Evolutionary conservation across 495 filamentous ascomycete species (phyloP), one percentile per base, ranked within the genome.

Genomic region (Paragyromitra xinjiangensis): DNA sequence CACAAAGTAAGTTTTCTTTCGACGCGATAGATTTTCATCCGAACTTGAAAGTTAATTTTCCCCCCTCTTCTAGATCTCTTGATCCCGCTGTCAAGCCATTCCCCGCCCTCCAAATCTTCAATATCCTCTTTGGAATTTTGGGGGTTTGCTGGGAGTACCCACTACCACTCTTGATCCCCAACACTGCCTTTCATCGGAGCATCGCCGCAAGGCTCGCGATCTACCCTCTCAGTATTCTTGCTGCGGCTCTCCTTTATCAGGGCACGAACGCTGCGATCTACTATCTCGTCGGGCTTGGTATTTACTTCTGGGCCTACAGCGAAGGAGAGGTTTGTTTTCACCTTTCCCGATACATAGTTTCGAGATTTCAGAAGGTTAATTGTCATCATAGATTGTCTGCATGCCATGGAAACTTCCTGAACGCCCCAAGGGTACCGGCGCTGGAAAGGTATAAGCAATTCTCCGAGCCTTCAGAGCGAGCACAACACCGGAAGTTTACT

Each of bases 291-390:
- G 96, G 93, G 0, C 89, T 96, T 82, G 89, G 82, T 3, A 92
- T 94, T 4, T 99, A 97, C 82, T 98, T 98, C 81, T 98, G 95
- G 94, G 96, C 92, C 0, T 98, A 95, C 80, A 94, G 90, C 77
- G 95, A 98, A 85, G 96, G 96, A 83, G 96, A 99, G 91, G 94
- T 97, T 83, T 79, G 91, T 67, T 63, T 58, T 51, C 51, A 8
- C 24, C 11, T 44, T 7, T 68, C 29, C 3, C 11, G 40, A 8
- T 34, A 34, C n/a, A 22, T 12, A 26, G 22, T 26, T 39, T 22
- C 40, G 11, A 64, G 24, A n/a, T 16, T n/a, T 14, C 14, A 26
- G 59, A 42, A 50, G 55, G 11, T 48, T 51, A 22, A 64, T 45
- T 29, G 8, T 29, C 45, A 53, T 4, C n/a, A 40, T 14, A 81